phyloP scores from a whole-genome alignment of 2,329 filamentous ascomycete genomes.

The Hymenoscyphus scutula region DNA sequence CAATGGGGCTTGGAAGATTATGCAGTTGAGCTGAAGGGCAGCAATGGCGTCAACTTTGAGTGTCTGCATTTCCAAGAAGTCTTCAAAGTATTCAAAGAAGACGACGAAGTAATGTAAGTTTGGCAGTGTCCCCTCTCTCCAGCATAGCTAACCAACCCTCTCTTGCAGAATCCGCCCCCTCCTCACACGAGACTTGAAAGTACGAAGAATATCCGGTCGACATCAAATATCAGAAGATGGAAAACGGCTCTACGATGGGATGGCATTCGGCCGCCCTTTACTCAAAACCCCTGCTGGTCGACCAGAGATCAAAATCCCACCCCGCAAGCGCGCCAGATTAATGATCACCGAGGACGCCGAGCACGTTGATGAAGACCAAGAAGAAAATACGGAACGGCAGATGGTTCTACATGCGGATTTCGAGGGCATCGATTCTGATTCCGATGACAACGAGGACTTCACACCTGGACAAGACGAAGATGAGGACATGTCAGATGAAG shows the following conservation, averaged over 20 bases:
- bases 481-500: conserved; percentile 34
- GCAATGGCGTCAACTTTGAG: conserved; percentile 66
- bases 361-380: conserved; percentile 35
- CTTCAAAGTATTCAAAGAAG: conserved; percentile 68
- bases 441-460: conserved; percentile 32
- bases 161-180: conserved; percentile 70
- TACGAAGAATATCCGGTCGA: conserved; percentile 71
- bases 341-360: conserved; percentile 42
- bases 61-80: conserved; percentile 82
- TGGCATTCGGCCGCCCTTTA: conserved; percentile 76
- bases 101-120: conserved; percentile 77
- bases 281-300: conserved; percentile 58
- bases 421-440: conserved; percentile 37
- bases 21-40: conserved; percentile 66
- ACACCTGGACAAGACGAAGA: conserved; percentile 27
- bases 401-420: conserved; percentile 36
- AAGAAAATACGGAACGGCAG: conserved; percentile 33
- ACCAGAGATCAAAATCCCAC: conserved; percentile 68
- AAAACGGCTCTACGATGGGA: conserved; percentile 77
- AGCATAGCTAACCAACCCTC: conserved; percentile 9
- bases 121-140: conserved; percentile 2
- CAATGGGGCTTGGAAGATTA: conserved; percentile 87
- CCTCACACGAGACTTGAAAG: conserved; percentile 69
- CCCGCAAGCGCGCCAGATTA: conserved; percentile 65
- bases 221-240: conserved; percentile 79